Evolutionary conservation across 177 flowering plant genomes (phyloP).

Genomic region (Vitis hybrid): DNA sequence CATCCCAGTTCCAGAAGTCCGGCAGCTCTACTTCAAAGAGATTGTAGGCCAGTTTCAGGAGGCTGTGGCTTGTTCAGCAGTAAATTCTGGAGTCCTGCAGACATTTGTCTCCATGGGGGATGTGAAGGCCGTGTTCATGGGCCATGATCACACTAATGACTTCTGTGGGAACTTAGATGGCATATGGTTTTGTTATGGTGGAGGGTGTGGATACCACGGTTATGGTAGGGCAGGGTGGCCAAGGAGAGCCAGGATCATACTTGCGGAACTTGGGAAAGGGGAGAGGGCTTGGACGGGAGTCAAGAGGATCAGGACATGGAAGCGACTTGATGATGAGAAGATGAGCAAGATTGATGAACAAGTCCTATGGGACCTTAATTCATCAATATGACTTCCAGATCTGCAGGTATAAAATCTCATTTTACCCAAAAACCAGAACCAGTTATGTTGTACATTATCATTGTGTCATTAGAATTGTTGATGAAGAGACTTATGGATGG

Average conservation of each 20-base stretch:
- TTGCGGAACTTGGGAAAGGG: slow-evolving; percentile 55
- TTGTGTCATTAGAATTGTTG: no score
- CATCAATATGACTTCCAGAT: slow-evolving; percentile 10
- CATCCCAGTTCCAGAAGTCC: slow-evolving; percentile 84
- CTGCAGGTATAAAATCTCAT: not conserved
- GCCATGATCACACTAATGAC: slow-evolving; percentile 88
- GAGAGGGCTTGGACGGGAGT: slow-evolving; percentile 56
- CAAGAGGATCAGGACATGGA: slow-evolving; percentile 80
- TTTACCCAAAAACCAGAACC: no score
- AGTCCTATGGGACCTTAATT: slow-evolving; percentile 47
- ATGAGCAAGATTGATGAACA: slow-evolving; percentile 73
- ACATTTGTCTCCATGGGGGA: slow-evolving; percentile 60
- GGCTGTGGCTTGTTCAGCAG: slow-evolving; percentile 64
- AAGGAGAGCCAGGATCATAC: slow-evolving; percentile 70
- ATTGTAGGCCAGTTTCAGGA: slow-evolving; percentile 66
- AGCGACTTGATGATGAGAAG: slow-evolving; percentile 67
- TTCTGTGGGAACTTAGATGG: slow-evolving; percentile 78
- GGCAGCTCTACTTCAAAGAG: slow-evolving; percentile 39
- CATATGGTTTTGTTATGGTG: slow-evolving; percentile 89
- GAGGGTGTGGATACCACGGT: slow-evolving; percentile 91
- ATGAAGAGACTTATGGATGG: no score
- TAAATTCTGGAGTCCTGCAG: slow-evolving; percentile 69
- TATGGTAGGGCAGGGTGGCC: slow-evolving; percentile 78
- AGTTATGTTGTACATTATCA: no score
- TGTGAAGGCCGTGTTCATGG: slow-evolving; percentile 80